These are phyloP conservation scores for Melampsora larici-populina DNA, from an alignment of 1,284 basidiomycete species.

Conservation along the genomic window DNA sequence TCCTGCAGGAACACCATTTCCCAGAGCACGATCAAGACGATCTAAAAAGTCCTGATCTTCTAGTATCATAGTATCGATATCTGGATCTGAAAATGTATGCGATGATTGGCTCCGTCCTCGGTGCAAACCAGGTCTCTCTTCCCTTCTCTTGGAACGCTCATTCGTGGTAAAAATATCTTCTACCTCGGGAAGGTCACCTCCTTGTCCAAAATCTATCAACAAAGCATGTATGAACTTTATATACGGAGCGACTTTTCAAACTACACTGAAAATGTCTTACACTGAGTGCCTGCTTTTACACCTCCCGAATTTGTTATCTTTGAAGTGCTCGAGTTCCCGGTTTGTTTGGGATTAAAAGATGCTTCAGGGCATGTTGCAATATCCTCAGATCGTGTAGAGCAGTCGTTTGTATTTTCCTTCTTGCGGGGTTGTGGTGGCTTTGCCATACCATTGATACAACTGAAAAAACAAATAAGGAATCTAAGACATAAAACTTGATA, in stretches of 20 bases:
- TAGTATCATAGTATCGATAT: neutral
- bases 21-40: neutral
- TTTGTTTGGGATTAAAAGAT: neutral
- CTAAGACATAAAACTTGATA: neutral
- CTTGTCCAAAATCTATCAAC: neutral
- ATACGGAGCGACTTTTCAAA: too few relatives aligned
- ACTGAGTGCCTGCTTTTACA: neutral
- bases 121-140: neutral
- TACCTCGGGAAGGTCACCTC: neutral
- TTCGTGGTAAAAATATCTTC: neutral
- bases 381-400: too few relatives aligned
- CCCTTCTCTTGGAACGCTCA: neutral
- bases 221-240: neutral
- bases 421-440: constrained; percentile 31
- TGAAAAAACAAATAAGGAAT: constrained; percentile 3
- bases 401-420: neutral
- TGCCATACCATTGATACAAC: constrained; percentile 29
- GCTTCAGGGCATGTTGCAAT: neutral
- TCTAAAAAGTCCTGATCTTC: neutral
- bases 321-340: neutral
- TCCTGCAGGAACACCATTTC: neutral
- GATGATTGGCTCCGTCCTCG: neutral
- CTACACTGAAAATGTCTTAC: neutral
- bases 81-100: neutral
- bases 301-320: neutral